These are phyloP conservation scores for Pelagomonas calceolata DNA, from an alignment of 108 stramenopile genomes.

Conservation along the genomic window DNA sequence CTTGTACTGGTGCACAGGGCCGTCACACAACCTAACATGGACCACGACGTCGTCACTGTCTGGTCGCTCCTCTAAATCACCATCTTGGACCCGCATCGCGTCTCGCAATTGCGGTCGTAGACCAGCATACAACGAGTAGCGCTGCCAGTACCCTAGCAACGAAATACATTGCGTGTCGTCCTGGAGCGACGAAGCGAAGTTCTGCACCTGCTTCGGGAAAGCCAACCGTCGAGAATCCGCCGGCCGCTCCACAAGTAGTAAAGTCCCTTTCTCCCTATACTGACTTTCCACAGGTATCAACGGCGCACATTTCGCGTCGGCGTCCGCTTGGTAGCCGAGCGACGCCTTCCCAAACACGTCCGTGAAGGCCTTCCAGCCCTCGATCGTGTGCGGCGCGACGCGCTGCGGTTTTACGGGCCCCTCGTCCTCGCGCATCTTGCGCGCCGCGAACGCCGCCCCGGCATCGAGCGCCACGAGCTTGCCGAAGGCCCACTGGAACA, in stretches of 20 bases:
- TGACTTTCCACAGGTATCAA: background rate
- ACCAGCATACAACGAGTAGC: background rate
- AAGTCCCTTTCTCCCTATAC: background rate
- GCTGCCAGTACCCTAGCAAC: background rate
- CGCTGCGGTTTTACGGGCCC: background rate
- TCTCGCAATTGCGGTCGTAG: background rate
- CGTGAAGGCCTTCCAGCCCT: background rate
- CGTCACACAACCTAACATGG: background rate
- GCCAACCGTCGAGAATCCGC: background rate
- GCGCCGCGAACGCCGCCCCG: background rate
- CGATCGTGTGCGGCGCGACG: background rate
- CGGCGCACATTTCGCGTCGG: background rate
- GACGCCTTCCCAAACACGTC: background rate
- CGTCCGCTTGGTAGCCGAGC: background rate
- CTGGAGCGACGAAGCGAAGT: background rate
- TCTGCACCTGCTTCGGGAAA: background rate
- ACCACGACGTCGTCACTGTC: background rate
- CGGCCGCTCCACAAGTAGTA: background rate
- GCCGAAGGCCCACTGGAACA: background rate
- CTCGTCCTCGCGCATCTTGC: background rate
- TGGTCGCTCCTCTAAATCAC: background rate
- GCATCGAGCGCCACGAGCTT: background rate
- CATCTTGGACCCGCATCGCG: background rate
- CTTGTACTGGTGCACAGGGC: background rate
- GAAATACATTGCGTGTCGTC: background rate